Evolutionary conservation across 306 rosid species (phyloP).

Genomic region (Sphenostylis stenocarpa): DNA sequence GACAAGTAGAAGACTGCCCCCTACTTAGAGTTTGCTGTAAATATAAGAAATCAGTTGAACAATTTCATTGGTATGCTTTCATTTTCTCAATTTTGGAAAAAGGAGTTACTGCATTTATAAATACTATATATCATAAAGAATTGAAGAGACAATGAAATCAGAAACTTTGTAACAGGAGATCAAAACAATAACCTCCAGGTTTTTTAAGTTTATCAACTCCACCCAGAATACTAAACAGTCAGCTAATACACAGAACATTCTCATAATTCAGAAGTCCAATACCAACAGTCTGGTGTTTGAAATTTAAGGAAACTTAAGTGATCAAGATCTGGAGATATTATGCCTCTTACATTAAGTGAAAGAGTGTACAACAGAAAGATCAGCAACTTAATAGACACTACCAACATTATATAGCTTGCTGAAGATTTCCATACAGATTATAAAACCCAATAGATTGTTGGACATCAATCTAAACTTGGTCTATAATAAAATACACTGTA

Average conservation of each 20-base stretch:
- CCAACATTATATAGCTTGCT: constrained; percentile 9
- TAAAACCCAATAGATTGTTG: constrained; percentile 29
- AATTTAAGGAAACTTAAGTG: not conserved
- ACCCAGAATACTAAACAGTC: not conserved
- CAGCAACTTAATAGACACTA: not conserved
- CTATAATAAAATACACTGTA: not conserved
- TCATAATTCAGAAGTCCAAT: not conserved
- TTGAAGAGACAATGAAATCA: not conserved
- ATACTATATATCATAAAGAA: not conserved
- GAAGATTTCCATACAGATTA: constrained; percentile 14
- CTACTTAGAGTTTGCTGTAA: not conserved
- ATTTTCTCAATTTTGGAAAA: not conserved
- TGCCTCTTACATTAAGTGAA: constrained; percentile 28
- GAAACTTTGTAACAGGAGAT: not conserved
- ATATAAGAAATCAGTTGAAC: not conserved
- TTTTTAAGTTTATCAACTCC: not conserved
- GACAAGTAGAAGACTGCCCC: not conserved
- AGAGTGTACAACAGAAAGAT: constrained; percentile 9
- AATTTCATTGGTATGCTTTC: not conserved
- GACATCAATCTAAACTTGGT: not conserved
- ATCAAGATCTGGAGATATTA: constrained; percentile 11
- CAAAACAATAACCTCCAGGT: not conserved
- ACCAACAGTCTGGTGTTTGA: not conserved
- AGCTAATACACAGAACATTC: constrained; percentile 2
- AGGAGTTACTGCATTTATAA: not conserved